Conservation (phyloP, 2,329 filamentous ascomycete species). For the Pseudogymnoascus sp. region DNA sequence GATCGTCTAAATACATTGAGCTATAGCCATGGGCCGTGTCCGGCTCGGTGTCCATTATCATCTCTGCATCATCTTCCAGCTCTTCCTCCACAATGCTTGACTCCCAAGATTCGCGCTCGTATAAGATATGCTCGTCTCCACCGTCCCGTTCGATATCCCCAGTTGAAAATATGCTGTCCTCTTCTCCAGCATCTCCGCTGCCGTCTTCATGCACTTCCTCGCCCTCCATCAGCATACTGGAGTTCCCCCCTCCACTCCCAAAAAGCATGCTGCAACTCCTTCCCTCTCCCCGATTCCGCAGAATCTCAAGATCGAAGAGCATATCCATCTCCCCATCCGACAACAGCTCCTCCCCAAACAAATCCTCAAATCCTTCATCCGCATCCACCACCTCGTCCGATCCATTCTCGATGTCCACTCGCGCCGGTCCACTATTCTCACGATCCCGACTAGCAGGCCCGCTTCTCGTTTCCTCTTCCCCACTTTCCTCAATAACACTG, state of each 20-base stretch:
- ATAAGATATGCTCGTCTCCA: background rate
- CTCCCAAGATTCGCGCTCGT: background rate
- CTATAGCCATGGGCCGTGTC: background rate
- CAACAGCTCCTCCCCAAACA: background rate
- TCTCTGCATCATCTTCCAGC: background rate
- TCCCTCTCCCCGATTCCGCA: background rate
- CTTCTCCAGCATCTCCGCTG: background rate
- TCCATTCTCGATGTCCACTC: background rate
- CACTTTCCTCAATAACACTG: conserved; percentile 7
- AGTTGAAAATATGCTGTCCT: background rate
- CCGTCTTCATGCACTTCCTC: background rate
- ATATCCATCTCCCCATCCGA: conserved; percentile 8
- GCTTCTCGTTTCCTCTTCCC: background rate
- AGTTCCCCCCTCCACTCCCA: background rate
- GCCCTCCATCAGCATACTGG: background rate
- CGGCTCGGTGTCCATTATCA: background rate
- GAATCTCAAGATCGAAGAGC: conserved; percentile 6
- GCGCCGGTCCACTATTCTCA: background rate
- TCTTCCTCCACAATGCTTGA: background rate
- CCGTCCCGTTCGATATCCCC: background rate
- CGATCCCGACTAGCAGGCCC: background rate
- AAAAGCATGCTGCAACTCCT: background rate
- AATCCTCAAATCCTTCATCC: background rate
- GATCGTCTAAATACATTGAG: background rate
- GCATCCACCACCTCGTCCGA: background rate